Evolutionary conservation across 441 rosid species (phyloP), one percentile per base, ranked within the genome.

Genomic region (Euphorbia schlechtendalii): DNA sequence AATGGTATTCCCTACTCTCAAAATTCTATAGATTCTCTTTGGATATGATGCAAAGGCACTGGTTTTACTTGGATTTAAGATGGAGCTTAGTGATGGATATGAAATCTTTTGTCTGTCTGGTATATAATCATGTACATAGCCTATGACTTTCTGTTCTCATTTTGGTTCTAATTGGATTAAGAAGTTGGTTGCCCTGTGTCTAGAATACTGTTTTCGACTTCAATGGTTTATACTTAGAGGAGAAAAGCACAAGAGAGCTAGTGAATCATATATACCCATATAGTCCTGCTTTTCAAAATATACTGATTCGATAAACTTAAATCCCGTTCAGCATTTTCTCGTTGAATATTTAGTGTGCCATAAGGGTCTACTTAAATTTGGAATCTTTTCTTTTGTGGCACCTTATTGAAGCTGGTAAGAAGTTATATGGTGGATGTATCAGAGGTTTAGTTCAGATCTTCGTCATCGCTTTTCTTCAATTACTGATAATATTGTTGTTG

Each of bases 401-500:
- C 36, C 36, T 2, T 32, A 32, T 3, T 32, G 36, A 7, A 32
- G 3, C 6, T n/a, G 0, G n/a, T 3, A 46, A 12, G 14, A 3
- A 14, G 17, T 46, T 46, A n/a, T n/a, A n/a, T n/a, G n/a, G n/a
- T n/a, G n/a, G n/a, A n/a, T n/a, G n/a, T n/a, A n/a, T n/a, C n/a
- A n/a, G n/a, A n/a, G n/a, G n/a, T n/a, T n/a, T n/a, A n/a, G n/a
- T n/a, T n/a, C n/a, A n/a, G n/a, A n/a, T n/a, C n/a, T n/a, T n/a
- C n/a, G n/a, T n/a, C n/a, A n/a, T n/a, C n/a, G n/a, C n/a, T 32
- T 12, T 53, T 48, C 45, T 48, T 68, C 61, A 38, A 38, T 8
- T 4, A 56, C 63, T 68, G 58, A 67, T 40, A 24, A 25, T 67
- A n/a, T 69, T 46, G 6, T 32, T 6, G 6, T 32, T 6, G 13